phyloP scores from a whole-genome alignment of 2,329 filamentous ascomycete species.

The Colletotrichum neosansevieriae region DNA sequence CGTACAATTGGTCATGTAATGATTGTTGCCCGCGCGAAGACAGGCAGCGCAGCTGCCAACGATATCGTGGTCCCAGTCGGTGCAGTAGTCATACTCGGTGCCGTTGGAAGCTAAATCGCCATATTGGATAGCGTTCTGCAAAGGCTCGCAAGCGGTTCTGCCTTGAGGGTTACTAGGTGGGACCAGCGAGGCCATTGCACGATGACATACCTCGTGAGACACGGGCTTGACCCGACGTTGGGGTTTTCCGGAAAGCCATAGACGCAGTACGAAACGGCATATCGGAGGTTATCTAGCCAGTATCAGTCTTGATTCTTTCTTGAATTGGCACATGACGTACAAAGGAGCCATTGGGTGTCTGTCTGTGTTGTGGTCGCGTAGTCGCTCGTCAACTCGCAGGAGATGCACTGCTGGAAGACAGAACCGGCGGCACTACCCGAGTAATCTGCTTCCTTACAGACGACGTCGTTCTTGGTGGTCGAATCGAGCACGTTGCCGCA shows the following conservation, averaged over 20 bases:
- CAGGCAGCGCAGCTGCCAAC: conserved; percentile 62
- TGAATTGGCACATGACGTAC: conserved; percentile 54
- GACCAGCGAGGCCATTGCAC: neutral
- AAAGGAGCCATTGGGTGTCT: conserved; percentile 67
- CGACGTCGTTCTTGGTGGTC: conserved; percentile 61
- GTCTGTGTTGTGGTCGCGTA: conserved; percentile 59
- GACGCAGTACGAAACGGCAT: conserved; percentile 66
- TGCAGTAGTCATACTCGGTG: conserved; percentile 67
- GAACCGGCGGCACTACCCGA: conserved; percentile 53
- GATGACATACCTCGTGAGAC: conserved; percentile 62
- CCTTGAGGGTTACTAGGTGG: neutral
- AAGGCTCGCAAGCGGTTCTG: conserved; percentile 65
- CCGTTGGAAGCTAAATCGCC: conserved; percentile 60
- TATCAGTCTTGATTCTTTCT: neutral
- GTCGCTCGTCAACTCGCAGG: conserved; percentile 64
- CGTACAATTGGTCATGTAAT: conserved; percentile 67
- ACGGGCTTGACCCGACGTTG: conserved; percentile 57
- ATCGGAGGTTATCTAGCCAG: conserved; percentile 68
- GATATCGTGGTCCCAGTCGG: conserved; percentile 56
- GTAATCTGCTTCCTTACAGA: conserved; percentile 59
- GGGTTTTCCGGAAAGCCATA: conserved; percentile 62
- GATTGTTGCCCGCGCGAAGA: conserved; percentile 51
- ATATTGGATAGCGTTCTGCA: conserved; percentile 61
- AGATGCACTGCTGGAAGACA: conserved; percentile 65
- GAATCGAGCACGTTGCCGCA: conserved; percentile 66